Evolutionary conservation across 306 rosid species (phyloP), one percentile per base, ranked within the genome.

Genomic region (Prunus padus): DNA sequence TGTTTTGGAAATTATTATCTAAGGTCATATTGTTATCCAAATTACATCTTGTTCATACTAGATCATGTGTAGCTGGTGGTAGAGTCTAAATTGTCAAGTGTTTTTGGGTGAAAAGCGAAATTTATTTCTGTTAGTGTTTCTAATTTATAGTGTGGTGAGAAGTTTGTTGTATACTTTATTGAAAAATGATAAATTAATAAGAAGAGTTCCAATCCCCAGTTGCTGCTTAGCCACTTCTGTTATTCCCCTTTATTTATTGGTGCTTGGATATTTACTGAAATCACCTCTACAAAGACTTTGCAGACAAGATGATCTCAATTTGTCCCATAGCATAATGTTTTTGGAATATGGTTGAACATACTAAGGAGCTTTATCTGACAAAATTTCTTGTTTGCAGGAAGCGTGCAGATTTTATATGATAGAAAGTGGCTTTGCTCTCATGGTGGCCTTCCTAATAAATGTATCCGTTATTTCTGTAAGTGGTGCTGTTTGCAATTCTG

Each of bases 351-450:
- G 63, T 26, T 71, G 75, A 54, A 54, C 20, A n/a, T 71, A 37
- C 22, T 33, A 13, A 52, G 72, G 47, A 79, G 37, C 47, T 67
- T n/a, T 30, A 51, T 79, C 69, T 71, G 25, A 71, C 63, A 60
- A 57, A 51, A 31, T 10, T 40, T 45, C 28, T 82, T 54, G 72
- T 69, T 79, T 40, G 25, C 88, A 95, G 99, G 97, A 95, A 85
- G 97, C 99, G 63, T 95, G 97, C 86, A 86, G 93, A 76, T 95
- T 92, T 86, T 95, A 92, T 81, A 69, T 85, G 92, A 76, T 95
- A 62, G 99, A 92, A 81, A 95, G 97, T 74, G 99, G 87, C 67
- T 89, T 95, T 83, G 99, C 99, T 73, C 99, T 95, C 55, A 71
- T 26, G 87, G 85, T 95, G 70, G 97, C 99, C 73, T 95, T 95